phyloP scores from a whole-genome alignment of 768 basidiomycete genomes.

The Mycena vulgaris region DNA sequence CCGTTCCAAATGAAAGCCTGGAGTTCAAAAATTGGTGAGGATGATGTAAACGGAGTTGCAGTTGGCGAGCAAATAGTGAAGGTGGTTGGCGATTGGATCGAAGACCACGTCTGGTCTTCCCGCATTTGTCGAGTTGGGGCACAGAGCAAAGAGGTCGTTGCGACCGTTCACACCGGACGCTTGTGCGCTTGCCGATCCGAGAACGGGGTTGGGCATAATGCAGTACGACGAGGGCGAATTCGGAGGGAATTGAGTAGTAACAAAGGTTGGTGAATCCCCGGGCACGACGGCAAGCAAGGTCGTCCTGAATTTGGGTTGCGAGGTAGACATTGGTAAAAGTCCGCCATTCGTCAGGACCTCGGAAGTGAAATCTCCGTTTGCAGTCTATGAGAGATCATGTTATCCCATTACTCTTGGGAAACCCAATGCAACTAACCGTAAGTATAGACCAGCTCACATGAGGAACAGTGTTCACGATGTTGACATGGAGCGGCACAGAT shows the following conservation, averaged over 20 bases:
- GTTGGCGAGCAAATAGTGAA: conserved; percentile 33
- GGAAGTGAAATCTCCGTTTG: conserved; percentile 27
- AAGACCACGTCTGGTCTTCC: conserved; percentile 41
- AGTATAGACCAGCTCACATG: conserved; percentile 30
- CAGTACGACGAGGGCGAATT: conserved; percentile 23
- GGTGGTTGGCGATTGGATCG: conserved; percentile 33
- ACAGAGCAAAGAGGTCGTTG: conserved; percentile 40
- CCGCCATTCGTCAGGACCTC: conserved; percentile 30
- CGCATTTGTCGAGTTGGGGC: conserved; percentile 38
- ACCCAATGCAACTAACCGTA: conserved; percentile 11
- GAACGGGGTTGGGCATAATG: conserved; percentile 29
- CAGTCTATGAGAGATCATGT: conserved; percentile 12
- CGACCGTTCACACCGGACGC: conserved; percentile 31
- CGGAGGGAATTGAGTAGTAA: conserved; percentile 36
- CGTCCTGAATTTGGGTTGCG: conserved; percentile 32
- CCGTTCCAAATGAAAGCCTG: conserved; percentile 9
- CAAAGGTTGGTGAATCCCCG: conserved; percentile 37
- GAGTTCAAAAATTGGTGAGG: conserved; percentile 15
- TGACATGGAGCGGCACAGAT: conserved; percentile 25
- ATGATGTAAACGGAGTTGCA: conserved; percentile 37
- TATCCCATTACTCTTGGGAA: not conserved
- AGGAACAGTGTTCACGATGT: conserved; percentile 29
- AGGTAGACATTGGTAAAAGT: conserved; percentile 17
- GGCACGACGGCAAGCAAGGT: conserved; percentile 27
- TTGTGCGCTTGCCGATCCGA: conserved; percentile 27